Evolutionary conservation across 2,329 filamentous ascomycete genomes (phyloP), one percentile per base, ranked within the genome.

Genomic region (Talaromyces sp.): DNA sequence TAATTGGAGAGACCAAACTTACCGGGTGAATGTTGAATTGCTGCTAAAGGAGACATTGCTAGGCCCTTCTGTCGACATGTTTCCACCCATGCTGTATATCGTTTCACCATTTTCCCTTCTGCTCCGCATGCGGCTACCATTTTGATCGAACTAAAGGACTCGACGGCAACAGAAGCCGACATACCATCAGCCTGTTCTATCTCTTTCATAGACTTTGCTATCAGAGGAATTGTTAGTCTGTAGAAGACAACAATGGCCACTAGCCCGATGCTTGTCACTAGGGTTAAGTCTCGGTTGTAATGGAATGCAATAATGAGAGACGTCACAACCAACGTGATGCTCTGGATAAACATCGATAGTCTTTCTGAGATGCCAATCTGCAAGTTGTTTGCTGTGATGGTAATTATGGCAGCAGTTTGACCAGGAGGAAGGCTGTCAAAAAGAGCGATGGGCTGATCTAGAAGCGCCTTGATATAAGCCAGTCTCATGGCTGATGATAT

Each of bases 341-440:
- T 76, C 57, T 80, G 75, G 34, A 82, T 71, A 1, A 82, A 70
- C 2, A 70, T 72, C 1, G 75, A 75, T 5, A 85, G 70, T 59
- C 81, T 80, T 65, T 85, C 82, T 0, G 82, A 84, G 14, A 85
- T 79, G n/a, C 81, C 82, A 27, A 82, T 73, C 61, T 85, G 83
- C 12, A 85, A 76, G 0, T 79, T 79, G 64, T 84, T 85, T 36
- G 82, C 78, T 0, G 80, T 79, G 0, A 78, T 78, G 0, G 82
- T 85, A 65, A 85, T 83, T 1, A 81, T 78, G 44, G 79, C 80
- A 0, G 80, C 78, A 10, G 83, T 80, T 16, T 79, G 77, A 14
- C 82, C 82, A 0, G 81, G 71, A 1, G 82, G 81, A 30, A 83
- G 71, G 27, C 78, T 75, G 61, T 83, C 83, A n/a, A 85, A 73